A percentile compares a stretch with the other conserved stretches of the same genome.
These are phyloP conservation scores for Calycina marina DNA, from an alignment of 2,329 filamentous ascomycete genomes.

Conservation along the genomic window DNA sequence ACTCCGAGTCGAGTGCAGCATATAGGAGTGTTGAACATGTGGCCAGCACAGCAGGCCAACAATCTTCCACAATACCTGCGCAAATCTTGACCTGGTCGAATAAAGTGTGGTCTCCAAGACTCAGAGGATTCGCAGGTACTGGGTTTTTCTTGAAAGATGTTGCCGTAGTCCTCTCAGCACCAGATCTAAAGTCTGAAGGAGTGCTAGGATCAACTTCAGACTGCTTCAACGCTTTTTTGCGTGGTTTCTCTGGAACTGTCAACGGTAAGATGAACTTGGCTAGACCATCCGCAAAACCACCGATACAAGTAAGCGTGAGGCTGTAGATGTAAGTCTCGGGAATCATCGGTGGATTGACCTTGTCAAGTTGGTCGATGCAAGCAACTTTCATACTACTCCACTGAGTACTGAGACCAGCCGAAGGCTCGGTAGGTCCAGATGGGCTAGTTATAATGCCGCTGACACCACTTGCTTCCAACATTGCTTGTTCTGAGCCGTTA, in stretches of 20 bases:
- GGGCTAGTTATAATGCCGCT: slow-evolving; percentile 73
- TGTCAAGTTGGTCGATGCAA: slow-evolving; percentile 90
- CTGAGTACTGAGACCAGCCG: slow-evolving; percentile 67
- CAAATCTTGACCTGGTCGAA: slow-evolving; percentile 59
- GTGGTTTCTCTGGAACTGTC: slow-evolving; percentile 61
- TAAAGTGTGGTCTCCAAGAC: slow-evolving; percentile 57
- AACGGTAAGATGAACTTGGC: slow-evolving; percentile 88
- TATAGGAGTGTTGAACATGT: slow-evolving; percentile 94
- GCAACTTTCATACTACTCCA: slow-evolving; percentile 82
- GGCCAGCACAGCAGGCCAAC: slow-evolving; percentile 90
- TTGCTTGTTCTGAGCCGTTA: slow-evolving; percentile 61
- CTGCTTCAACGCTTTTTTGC: slow-evolving; percentile 28
- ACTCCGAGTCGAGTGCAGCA: slow-evolving; percentile 80
- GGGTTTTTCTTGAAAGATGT: slow-evolving; percentile 60
- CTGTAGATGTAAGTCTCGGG: slow-evolving; percentile 93
- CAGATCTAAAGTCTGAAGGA: slow-evolving; percentile 9
- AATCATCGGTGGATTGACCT: slow-evolving; percentile 64
- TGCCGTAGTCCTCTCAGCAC: slow-evolving; percentile 37
- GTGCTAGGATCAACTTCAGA: slow-evolving; percentile 12
- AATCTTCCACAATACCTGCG: slow-evolving; percentile 72
- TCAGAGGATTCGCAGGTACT: slow-evolving; percentile 71
- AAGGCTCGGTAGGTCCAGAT: slow-evolving; percentile 49
- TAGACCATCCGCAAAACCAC: slow-evolving; percentile 77
- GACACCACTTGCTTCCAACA: slow-evolving; percentile 76
- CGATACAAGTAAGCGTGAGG: slow-evolving; percentile 76